These are phyloP conservation scores for Colletotrichum sidae DNA, from an alignment of 2,329 filamentous ascomycete species.

Conservation along the genomic window DNA sequence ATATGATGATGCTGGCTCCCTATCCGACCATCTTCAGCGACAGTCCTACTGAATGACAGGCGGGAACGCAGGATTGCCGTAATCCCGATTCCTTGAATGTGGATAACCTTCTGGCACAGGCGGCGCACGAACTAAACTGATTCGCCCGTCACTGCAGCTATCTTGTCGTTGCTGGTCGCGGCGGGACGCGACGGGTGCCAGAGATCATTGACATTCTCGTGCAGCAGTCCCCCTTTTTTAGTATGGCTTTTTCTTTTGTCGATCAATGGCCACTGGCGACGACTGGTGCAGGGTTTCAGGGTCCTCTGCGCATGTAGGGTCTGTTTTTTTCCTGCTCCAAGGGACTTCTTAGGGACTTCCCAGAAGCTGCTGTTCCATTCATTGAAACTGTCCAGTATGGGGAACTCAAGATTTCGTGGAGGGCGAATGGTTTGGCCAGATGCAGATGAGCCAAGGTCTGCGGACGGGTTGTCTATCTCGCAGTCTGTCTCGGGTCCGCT, in stretches of 20 bases:
- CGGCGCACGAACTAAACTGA: neutral
- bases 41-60: neutral
- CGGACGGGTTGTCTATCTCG: conserved; percentile 3
- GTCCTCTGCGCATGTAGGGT: conserved; percentile 27
- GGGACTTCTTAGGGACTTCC: conserved; percentile 8
- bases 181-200: neutral
- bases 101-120: neutral
- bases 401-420: too few species aligned
- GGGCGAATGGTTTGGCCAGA: too few species aligned
- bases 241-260: conserved; percentile 9
- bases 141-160: conserved; percentile 1
- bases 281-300: conserved; percentile 19
- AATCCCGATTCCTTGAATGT: conserved; percentile 1
- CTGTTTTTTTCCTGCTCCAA: neutral
- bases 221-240: neutral
- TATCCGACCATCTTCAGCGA: conserved; percentile 25
- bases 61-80: conserved; percentile 11
- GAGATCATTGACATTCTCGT: conserved; percentile 6
- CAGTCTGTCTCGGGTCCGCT: conserved; percentile 19
- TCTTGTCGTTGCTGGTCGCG: conserved; percentile 6
- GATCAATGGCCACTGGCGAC: conserved; percentile 7
- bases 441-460: neutral
- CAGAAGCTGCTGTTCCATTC: neutral
- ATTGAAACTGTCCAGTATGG: too few species aligned
- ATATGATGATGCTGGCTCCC: conserved; percentile 31